Percentiles rank a stretch among this genome's conserved stretches.
phyloP scores from a whole-genome alignment of 2,329 filamentous ascomycete species.

The Bipolaris sorokiniana region DNA sequence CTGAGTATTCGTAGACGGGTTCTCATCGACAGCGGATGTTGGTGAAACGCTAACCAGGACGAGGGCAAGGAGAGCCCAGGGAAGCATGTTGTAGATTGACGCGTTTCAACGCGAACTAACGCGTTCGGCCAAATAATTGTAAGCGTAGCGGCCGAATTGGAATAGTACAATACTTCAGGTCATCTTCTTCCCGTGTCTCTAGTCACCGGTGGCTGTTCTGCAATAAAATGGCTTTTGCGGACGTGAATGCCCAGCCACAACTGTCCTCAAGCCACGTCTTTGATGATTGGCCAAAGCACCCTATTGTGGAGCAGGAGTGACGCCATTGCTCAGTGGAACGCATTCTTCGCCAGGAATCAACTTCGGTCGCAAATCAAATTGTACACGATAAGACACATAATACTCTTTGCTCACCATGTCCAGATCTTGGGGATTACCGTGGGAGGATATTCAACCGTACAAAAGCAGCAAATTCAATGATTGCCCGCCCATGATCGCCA shows the following conservation, averaged over 20 bases:
- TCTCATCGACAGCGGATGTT: constrained; percentile 19
- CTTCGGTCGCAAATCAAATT: constrained; percentile 15
- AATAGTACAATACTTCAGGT: constrained; percentile 4
- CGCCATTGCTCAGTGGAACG: constrained; percentile 9
- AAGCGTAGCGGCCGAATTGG: constrained; percentile 13
- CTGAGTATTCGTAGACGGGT: constrained; percentile 62
- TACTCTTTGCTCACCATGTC: constrained; percentile 21
- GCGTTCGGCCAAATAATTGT: constrained; percentile 9
- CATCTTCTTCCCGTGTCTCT: constrained; percentile 13
- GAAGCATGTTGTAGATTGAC: constrained; percentile 26
- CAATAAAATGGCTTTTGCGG: constrained; percentile 12
- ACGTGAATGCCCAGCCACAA: constrained; percentile 6
- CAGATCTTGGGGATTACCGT: background rate
- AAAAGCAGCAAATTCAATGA: background rate
- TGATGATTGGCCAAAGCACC: constrained; percentile 10
- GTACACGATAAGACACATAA: constrained; percentile 21
- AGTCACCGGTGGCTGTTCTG: constrained; percentile 7
- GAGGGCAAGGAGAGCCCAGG: constrained; percentile 26
- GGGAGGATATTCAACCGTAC: background rate
- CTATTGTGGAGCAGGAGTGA: background rate
- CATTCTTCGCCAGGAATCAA: background rate
- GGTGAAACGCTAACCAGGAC: constrained; percentile 23
- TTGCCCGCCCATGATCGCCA: background rate
- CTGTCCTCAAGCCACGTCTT: constrained; percentile 6
- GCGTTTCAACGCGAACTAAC: constrained; percentile 5